phyloP scores from a whole-genome alignment of 331 rosid genomes.

The Rosa hybrid region DNA sequence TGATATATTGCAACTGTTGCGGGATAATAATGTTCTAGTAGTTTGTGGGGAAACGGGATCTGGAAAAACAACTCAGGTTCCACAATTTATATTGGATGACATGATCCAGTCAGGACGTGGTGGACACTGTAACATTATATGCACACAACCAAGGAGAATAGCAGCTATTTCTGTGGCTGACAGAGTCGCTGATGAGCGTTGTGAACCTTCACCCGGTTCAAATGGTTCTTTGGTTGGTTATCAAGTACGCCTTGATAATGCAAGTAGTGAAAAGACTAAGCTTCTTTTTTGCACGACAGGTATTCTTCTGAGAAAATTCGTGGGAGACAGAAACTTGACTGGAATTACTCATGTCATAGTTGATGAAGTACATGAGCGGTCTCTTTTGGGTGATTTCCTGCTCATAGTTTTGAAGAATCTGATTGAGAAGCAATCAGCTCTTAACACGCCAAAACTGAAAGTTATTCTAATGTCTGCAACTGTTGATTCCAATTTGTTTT shows the following conservation, averaged over 20 bases:
- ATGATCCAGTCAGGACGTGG: conserved; percentile 81
- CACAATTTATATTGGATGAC: conserved; percentile 92
- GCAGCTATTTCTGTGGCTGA: conserved; percentile 99
- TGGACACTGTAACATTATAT: conserved; percentile 78
- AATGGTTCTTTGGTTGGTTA: conserved; percentile 93
- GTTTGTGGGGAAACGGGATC: conserved; percentile 99
- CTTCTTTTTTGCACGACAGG: conserved; percentile 96
- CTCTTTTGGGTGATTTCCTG: conserved; percentile 93
- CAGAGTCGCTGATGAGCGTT: conserved; percentile 94
- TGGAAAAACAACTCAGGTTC: conserved; percentile 99
- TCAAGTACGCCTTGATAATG: conserved; percentile 98
- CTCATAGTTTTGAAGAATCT: conserved; percentile 82
- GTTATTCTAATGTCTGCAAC: conserved; percentile 98
- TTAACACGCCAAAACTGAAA: conserved; percentile 59
- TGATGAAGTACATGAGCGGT: conserved; percentile 98
- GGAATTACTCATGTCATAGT: conserved; percentile 87
- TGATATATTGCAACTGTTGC: conserved; percentile 70
- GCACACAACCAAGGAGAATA: conserved; percentile 99
- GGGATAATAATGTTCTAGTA: conserved; percentile 73
- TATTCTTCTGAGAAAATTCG: conserved; percentile 82
- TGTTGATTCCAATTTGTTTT: conserved; percentile 90
- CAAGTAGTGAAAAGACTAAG: conserved; percentile 88
- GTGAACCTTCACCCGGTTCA: conserved; percentile 87
- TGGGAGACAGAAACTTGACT: conserved; percentile 69
- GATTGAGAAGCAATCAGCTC: conserved; percentile 69